A percentile compares a stretch with the other conserved stretches of the same genome.
phyloP scores from a whole-genome alignment of 768 basidiomycete species.

The Mrakia blollopis region DNA sequence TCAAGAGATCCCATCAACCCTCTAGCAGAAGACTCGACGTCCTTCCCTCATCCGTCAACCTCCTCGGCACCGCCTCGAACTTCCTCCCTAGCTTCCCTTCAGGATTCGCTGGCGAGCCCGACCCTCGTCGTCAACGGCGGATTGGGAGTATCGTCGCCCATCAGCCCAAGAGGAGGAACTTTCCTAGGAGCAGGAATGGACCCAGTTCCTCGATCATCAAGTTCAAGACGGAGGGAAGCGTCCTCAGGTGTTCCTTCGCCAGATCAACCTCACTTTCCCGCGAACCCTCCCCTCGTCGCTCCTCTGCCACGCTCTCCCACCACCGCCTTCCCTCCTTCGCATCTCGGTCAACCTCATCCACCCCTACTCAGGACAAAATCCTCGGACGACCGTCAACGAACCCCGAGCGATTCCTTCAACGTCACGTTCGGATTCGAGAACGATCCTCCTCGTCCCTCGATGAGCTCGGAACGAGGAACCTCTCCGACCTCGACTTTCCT shows the following conservation, averaged over 20 bases:
- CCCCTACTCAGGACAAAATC: background rate
- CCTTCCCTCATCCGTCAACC: background rate
- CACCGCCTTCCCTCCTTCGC: background rate
- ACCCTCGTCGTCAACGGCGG: background rate
- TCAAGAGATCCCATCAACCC: conserved; percentile 11
- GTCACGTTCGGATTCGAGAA: conserved; percentile 1
- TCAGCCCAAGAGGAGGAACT: background rate
- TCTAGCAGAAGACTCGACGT: background rate
- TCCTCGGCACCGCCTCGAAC: conserved; percentile 7
- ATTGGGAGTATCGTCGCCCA: background rate
- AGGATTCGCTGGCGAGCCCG: conserved; percentile 19
- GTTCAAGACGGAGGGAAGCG: background rate
- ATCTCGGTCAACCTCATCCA: background rate
- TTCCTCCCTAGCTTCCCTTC: conserved; percentile 6
- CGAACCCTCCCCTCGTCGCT: background rate
- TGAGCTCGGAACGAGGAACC: conserved; percentile 18
- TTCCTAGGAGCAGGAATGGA: background rate
- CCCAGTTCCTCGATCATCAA: background rate
- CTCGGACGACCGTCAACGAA: background rate
- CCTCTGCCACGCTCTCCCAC: conserved; percentile 4
- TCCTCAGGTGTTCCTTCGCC: background rate
- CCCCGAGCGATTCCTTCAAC: background rate
- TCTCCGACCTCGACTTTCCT: conserved; percentile 7
- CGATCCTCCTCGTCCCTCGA: conserved; percentile 6
- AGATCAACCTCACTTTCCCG: background rate